phyloP scores from a whole-genome alignment of 2,329 filamentous ascomycete genomes.

The Malbranchea zuffiana region DNA sequence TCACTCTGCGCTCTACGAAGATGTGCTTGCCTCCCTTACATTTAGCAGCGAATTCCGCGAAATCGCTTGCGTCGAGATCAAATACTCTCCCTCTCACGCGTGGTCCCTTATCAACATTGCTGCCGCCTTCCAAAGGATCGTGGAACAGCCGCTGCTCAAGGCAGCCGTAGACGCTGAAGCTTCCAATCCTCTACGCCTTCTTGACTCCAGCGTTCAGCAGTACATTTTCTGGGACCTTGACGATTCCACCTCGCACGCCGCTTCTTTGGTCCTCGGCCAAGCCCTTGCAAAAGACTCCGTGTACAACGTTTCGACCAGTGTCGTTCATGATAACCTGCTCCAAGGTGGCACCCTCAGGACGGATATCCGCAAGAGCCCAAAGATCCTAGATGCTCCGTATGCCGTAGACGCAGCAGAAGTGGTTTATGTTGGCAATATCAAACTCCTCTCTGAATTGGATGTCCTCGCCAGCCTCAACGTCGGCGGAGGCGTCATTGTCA shows the following conservation, averaged over 20 bases:
- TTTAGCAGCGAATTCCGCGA: constrained; percentile 60
- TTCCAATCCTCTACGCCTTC: constrained; percentile 40
- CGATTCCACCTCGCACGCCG: constrained; percentile 54
- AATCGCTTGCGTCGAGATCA: constrained; percentile 66
- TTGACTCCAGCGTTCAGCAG: constrained; percentile 55
- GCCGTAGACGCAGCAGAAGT: constrained; percentile 68
- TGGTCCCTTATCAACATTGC: constrained; percentile 46
- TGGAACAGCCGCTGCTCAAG: constrained; percentile 30
- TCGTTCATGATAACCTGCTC: constrained; percentile 51
- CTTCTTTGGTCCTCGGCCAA: constrained; percentile 52
- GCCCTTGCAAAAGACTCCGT: constrained; percentile 50
- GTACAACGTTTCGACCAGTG: constrained; percentile 50
- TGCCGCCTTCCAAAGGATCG: constrained; percentile 37
- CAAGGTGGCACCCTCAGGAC: constrained; percentile 71
- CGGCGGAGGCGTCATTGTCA: constrained; percentile 63
- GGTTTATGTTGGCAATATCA: constrained; percentile 65
- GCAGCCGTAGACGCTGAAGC: constrained; percentile 20
- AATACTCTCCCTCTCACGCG: constrained; percentile 66
- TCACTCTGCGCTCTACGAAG: constrained; percentile 81
- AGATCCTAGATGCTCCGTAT: constrained; percentile 75
- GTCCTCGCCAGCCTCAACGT: constrained; percentile 59
- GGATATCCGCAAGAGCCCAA: constrained; percentile 73
- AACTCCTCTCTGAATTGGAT: constrained; percentile 67
- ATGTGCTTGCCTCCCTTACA: constrained; percentile 73
- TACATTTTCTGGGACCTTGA: constrained; percentile 93